Evolutionary conservation across 2,329 filamentous ascomycete genomes (phyloP).

Genomic region (Hypoxylon sp.): DNA sequence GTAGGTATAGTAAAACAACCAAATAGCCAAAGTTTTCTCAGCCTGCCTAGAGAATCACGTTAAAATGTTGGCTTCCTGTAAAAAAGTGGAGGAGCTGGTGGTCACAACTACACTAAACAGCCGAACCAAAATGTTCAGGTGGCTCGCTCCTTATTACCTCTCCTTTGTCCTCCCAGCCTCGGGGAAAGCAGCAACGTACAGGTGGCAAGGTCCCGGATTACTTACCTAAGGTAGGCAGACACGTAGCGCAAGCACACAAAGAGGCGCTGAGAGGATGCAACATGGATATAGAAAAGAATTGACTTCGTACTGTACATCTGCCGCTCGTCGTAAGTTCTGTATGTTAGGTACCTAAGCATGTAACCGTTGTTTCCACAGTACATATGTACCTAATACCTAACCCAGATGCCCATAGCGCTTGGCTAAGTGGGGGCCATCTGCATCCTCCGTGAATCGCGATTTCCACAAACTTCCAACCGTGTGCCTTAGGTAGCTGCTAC

Average conservation of each 20-base stretch:
- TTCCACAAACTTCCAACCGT: slow-evolving; percentile 34
- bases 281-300: slow-evolving; percentile 18
- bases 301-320: slow-evolving; percentile 15
- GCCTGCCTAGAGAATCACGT: slow-evolving; percentile 6
- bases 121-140: slow-evolving; percentile 28
- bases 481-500: slow-evolving; percentile 27
- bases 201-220: slow-evolving; percentile 31
- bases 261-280: slow-evolving; percentile 34
- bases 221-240: slow-evolving; percentile 18
- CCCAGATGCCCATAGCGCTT: slow-evolving; percentile 47
- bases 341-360: no score
- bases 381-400: no score
- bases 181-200: slow-evolving; percentile 34
- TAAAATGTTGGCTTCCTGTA: not conserved
- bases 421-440: slow-evolving; percentile 37
- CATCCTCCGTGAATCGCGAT: slow-evolving; percentile 39
- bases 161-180: slow-evolving; percentile 35
- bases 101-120: slow-evolving; percentile 29
- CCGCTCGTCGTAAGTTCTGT: no score
- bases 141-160: slow-evolving; percentile 23
- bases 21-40: not conserved
- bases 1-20: slow-evolving; percentile 13
- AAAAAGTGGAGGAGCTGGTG: slow-evolving; percentile 29
- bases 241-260: slow-evolving; percentile 32
- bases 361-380: no score